Evolutionary conservation across 2,329 filamentous ascomycete species (phyloP), one percentile per base, ranked within the genome.

Genomic region (Penicillium sp.): DNA sequence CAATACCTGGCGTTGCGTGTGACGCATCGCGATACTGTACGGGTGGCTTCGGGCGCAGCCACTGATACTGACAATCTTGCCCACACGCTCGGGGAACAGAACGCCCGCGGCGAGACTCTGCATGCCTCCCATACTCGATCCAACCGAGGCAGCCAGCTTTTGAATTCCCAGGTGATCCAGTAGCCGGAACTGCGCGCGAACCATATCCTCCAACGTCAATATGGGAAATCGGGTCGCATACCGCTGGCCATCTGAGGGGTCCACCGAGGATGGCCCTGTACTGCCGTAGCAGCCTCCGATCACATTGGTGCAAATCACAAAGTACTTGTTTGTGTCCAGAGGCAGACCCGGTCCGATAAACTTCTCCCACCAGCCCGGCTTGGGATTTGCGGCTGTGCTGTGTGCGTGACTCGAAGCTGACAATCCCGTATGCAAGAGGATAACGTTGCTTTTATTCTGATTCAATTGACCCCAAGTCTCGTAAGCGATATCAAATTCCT

Each of bases 41-140:
- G 93, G 93, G 66, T 98, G 93, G 59, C 87, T 94, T 54, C 93
- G 79, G 0, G 91, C 93, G 68, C 93, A 98, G 9, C 91, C 93
- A 63, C 87, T 94, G 63, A 97, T 93, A 61, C 84, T 91, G 34
- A 90, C 88, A 53, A 98, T 81, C 56, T 85, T 84, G 35, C 83
- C 83, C 3, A 98, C 86, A 32, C 91, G 80, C 35, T 87, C 81
- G 0, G 90, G 87, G 66, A 91, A 95, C 28, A 95, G 72, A 1
- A 87, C 82, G 3, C 88, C 93, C 0, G 89, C 87, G 6, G 90
- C 90, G 4, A 98, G 78, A 58, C 88, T 93, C 66, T 95, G 91
- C 93, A 98, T 98, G 46, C 93, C 93, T 45, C 93, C 93, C 93
- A 98, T 98, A 68, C 89, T 95, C 5, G 88, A 89, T 11, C 93